phyloP scores from a whole-genome alignment of 257 asterid genomes.

The Forsythia suspensa region DNA sequence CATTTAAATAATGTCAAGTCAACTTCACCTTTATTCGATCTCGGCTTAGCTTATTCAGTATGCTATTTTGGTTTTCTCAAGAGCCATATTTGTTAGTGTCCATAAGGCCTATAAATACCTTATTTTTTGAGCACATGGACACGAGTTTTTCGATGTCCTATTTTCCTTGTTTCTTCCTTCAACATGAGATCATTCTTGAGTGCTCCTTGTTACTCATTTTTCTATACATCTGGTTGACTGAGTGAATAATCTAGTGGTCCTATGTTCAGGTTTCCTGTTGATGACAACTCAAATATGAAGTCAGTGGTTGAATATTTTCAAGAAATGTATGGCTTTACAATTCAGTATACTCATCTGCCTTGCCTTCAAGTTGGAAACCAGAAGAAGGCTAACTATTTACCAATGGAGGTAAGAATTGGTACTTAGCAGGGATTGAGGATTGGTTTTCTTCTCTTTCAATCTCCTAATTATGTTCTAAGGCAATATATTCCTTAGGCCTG shows the following conservation, averaged over 20 bases:
- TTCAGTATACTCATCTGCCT: constrained; percentile 91
- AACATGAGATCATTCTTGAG: neutral
- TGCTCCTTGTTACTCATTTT: neutral
- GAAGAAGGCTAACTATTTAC: constrained; percentile 96
- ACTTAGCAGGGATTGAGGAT: neutral
- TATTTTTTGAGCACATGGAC: neutral
- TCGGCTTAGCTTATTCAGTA: neutral
- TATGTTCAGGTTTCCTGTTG: constrained; percentile 83
- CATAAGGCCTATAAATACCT: too few relatives aligned
- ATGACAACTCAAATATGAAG: constrained; percentile 84
- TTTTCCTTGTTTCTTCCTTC: neutral
- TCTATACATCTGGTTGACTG: neutral
- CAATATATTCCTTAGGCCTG: constrained; percentile 62
- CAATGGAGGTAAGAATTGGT: constrained; percentile 81
- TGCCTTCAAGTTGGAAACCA: constrained; percentile 99
- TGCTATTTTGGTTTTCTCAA: neutral
- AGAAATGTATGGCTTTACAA: constrained; percentile 91
- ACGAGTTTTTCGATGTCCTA: neutral
- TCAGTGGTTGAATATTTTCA: constrained; percentile 94
- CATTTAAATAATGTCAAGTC: neutral
- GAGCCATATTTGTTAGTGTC: too few relatives aligned
- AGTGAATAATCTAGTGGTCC: neutral
- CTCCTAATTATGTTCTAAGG: constrained; percentile 17
- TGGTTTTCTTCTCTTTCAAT: neutral
- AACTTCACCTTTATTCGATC: neutral